Evolutionary conservation across 441 rosid species (phyloP).

Genomic region (Populus tomentosa): DNA sequence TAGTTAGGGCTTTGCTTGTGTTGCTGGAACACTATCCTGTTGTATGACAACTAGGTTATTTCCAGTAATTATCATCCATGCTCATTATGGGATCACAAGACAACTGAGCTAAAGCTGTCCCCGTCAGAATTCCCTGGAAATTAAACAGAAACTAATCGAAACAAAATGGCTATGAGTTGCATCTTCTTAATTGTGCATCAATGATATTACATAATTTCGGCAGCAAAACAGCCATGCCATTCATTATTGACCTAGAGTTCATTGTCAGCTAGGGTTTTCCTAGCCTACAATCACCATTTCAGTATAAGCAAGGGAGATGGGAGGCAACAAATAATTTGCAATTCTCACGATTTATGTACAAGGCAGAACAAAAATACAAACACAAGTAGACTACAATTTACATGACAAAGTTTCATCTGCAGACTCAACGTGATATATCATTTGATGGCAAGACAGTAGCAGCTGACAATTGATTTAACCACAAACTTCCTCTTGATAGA

Average conservation of each 20-base stretch:
- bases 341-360: not conserved
- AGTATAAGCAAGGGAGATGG: no score
- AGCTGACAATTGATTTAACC: constrained; percentile 17
- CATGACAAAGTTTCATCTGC: constrained; percentile 13
- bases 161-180: not conserved
- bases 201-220: not conserved
- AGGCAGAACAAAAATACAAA: constrained; percentile 1
- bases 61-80: not conserved
- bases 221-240: not conserved
- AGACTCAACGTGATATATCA: no score
- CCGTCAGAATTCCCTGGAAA: not conserved
- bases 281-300: no score
- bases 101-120: not conserved
- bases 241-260: no score
- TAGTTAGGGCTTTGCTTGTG: not conserved
- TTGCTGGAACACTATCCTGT: not conserved
- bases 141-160: not conserved
- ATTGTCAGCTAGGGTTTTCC: no score
- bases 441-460: no score
- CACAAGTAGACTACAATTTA: constrained; percentile 7
- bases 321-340: not conserved
- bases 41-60: no score
- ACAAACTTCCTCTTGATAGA: constrained; percentile 18
- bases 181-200: no score
- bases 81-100: not conserved